Conservation (phyloP, 2,329 filamentous ascomycete genomes). For the Alternaria angustiovoidea region DNA sequence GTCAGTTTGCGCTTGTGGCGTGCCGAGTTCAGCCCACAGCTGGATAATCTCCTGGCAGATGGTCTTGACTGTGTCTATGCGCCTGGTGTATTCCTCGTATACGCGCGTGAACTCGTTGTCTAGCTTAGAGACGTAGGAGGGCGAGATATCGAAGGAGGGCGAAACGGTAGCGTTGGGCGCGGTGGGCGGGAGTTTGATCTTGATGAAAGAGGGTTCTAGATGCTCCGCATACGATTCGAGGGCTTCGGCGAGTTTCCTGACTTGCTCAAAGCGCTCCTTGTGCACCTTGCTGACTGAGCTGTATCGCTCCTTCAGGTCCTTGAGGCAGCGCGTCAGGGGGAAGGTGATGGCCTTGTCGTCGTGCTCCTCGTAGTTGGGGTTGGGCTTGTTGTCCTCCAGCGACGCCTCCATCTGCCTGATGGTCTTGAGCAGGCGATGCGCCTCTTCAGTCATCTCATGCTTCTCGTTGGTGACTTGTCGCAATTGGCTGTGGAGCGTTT, state of each 20-base stretch:
- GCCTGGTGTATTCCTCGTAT: slow-evolving; percentile 93
- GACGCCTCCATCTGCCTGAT: slow-evolving; percentile 96
- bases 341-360: slow-evolving; percentile 80
- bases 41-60: slow-evolving; percentile 87
- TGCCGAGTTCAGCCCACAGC: slow-evolving; percentile 94
- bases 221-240: slow-evolving; percentile 97
- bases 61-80: slow-evolving; percentile 76
- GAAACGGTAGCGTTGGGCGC: slow-evolving; percentile 78
- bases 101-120: slow-evolving; percentile 93
- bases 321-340: slow-evolving; percentile 81
- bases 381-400: slow-evolving; percentile 76
- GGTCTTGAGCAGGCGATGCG: slow-evolving; percentile 79
- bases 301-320: slow-evolving; percentile 85
- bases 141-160: slow-evolving; percentile 89
- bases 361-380: slow-evolving; percentile 71
- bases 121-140: slow-evolving; percentile 83
- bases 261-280: slow-evolving; percentile 91
- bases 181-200: slow-evolving; percentile 84
- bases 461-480: slow-evolving; percentile 86
- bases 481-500: slow-evolving; percentile 90
- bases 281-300: slow-evolving; percentile 80
- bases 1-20: slow-evolving; percentile 92
- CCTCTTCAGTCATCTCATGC: slow-evolving; percentile 88
- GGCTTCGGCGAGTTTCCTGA: slow-evolving; percentile 92
- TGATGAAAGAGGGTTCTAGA: slow-evolving; percentile 87